Base-by-base conservation (phyloP, 108 stramenopile genomes). In the Conticribra weissflogii region DNA sequence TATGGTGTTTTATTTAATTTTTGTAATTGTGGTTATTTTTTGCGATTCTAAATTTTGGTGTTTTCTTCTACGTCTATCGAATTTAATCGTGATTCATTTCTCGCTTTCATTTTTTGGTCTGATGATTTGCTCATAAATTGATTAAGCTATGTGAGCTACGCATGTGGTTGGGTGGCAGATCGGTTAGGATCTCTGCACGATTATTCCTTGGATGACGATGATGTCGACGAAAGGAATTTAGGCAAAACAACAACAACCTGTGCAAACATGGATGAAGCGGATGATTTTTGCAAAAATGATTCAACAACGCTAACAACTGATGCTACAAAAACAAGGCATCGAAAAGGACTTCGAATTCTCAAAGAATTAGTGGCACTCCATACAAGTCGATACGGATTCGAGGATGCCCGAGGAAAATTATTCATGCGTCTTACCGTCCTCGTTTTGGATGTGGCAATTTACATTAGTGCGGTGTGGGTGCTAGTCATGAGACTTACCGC, bases 361-460 rank as follows among this genome's bases (percentile, higher is more conserved):
- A 63, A 49, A 25, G 57, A 77, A 59, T 55, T 77, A 49, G 68
- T 77, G 33, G 95, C 85, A 15, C 78, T 96, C 15, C 60, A 82
- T 9, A 25, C 36, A 0, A 96, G 96, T 31, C 77, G 97, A 59
- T 71, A 50, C 19, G 96, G 96, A 33, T 87, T 84, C 46, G 97
- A 98, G 74, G 83, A 88, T 66, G 33, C 79, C 0, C 45, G 54
- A 9, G 91, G 93, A 63, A 93, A 93, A 61, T 71, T 91, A 33
- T 96, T 84, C 52, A 95, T 95, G 92, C 66, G 95, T 54, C 70
- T 66, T 18, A 87, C 90, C 0, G 95, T 96, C 9, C 28, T 92
- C 29, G 19, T 82, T 14, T 66, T 80, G 54, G 94, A 97, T 78
- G 19, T 87, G 14, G 29, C 83, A 24, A 31, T 88, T 29, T 93